These are phyloP conservation scores for Schizonepeta tenuifolia DNA, from an alignment of 257 asterid genomes.

Conservation along the genomic window DNA sequence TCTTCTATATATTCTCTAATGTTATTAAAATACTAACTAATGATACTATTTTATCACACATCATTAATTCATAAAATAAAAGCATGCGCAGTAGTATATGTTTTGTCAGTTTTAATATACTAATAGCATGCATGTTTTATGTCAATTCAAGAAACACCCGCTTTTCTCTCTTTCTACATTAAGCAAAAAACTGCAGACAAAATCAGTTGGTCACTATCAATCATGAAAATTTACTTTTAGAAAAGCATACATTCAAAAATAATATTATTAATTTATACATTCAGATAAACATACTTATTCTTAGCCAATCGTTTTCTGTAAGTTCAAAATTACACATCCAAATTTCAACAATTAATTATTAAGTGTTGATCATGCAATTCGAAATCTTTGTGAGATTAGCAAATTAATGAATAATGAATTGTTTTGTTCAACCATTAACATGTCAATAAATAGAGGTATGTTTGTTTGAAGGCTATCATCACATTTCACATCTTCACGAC, in stretches of 20 bases:
- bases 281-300: slow-evolving; percentile 35
- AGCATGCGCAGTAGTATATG: slow-evolving; percentile 39
- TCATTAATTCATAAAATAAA: slow-evolving; percentile 31
- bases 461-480: slow-evolving; percentile 14
- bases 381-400: background rate
- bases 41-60: background rate
- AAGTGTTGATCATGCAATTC: background rate
- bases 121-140: slow-evolving; percentile 21
- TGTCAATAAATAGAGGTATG: slow-evolving; percentile 20
- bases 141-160: slow-evolving; percentile 33
- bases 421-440: background rate
- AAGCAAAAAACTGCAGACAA: slow-evolving; percentile 33
- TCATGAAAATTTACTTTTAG: background rate
- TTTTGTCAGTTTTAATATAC: slow-evolving; percentile 26
- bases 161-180: slow-evolving; percentile 37
- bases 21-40: background rate
- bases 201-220: slow-evolving; percentile 13
- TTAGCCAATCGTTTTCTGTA: background rate
- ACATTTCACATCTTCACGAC: slow-evolving; percentile 15
- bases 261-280: background rate
- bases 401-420: background rate
- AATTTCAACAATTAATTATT: too few species aligned
- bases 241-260: background rate
- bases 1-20: slow-evolving; percentile 9
- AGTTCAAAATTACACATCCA: background rate